Percentiles rank a stretch among this genome's conserved stretches.
These are phyloP conservation scores for Drosera spatulata DNA, from an alignment of 179 eudicot species.

Conservation along the genomic window DNA sequence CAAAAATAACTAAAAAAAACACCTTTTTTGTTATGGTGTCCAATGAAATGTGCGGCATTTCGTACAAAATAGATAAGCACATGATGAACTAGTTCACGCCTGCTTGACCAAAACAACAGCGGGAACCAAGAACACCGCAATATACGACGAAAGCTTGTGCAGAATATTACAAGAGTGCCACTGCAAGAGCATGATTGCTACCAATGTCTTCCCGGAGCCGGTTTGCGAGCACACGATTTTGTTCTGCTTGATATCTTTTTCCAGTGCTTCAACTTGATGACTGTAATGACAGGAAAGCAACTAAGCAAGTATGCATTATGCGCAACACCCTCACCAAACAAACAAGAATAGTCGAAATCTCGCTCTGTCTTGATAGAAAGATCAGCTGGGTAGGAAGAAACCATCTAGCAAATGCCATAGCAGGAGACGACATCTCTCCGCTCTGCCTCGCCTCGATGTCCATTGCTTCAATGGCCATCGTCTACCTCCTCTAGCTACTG, in stretches of 20 bases:
- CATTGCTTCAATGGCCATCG: constrained; percentile 3
- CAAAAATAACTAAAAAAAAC: too few relatives aligned
- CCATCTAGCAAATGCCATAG: constrained; percentile 11
- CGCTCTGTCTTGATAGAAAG: not conserved
- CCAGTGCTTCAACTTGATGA: constrained; percentile 83
- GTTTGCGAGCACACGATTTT: constrained; percentile 82
- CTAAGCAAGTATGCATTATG: too few relatives aligned
- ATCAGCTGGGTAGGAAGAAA: not conserved
- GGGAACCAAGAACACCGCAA: constrained; percentile 85
- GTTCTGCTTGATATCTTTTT: constrained; percentile 63
- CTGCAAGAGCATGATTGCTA: constrained; percentile 87
- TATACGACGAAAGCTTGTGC: constrained; percentile 43
- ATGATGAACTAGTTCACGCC: too few relatives aligned
- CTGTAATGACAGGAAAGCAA: constrained; percentile 21
- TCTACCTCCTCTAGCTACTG: too few relatives aligned
- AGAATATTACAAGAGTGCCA: constrained; percentile 51
- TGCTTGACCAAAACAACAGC: constrained; percentile 78
- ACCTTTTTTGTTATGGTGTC: too few relatives aligned
- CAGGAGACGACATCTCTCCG: not conserved
- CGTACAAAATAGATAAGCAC: too few relatives aligned
- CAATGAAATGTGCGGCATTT: too few relatives aligned
- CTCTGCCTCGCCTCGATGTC: not conserved
- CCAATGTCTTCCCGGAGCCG: constrained; percentile 90
- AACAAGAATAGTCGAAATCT: not conserved
- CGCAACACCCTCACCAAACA: not conserved